Evolutionary conservation across 1,284 basidiomycete genomes (phyloP).

Genomic region (Pseudozyma sp.): DNA sequence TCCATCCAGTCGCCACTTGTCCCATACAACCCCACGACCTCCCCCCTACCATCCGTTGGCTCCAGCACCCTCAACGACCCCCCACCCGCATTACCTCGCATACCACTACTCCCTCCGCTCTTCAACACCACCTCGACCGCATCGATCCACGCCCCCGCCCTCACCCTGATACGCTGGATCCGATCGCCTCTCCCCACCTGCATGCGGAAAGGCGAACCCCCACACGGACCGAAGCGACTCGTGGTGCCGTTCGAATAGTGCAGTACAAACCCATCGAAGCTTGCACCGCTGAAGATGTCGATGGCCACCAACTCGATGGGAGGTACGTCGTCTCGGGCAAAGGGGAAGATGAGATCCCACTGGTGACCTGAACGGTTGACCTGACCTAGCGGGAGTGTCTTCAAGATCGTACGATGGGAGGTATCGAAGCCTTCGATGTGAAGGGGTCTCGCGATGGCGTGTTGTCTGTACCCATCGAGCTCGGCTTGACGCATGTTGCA

Average conservation of each 20-base stretch:
- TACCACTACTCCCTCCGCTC: constrained; percentile 31
- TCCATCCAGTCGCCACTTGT: constrained; percentile 41
- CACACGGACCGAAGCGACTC: constrained; percentile 20
- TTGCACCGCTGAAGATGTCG: constrained; percentile 31
- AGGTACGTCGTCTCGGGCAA: constrained; percentile 7
- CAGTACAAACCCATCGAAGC: constrained; percentile 32
- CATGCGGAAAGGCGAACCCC: constrained; percentile 26
- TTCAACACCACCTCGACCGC: constrained; percentile 38
- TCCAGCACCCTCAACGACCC: constrained; percentile 39
- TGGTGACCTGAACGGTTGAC: constrained; percentile 3
- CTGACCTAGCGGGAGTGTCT: constrained; percentile 27
- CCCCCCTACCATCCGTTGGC: constrained; percentile 14
- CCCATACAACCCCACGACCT: constrained; percentile 37
- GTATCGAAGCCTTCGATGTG: constrained; percentile 15
- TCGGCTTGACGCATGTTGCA: constrained; percentile 52
- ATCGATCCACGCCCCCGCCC: constrained; percentile 49
- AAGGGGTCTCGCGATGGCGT: constrained; percentile 21
- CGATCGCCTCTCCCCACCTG: constrained; percentile 10
- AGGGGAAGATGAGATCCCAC: constrained; percentile 30
- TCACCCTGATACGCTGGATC: constrained; percentile 29
- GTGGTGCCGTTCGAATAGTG: constrained; percentile 10
- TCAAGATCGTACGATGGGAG: constrained; percentile 6
- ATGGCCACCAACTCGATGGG: constrained; percentile 7
- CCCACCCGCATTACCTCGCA: constrained; percentile 36
- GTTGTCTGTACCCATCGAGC: constrained; percentile 23